Conservation (phyloP, 2,329 filamentous ascomycete genomes). For the Diaporthe destruens region DNA sequence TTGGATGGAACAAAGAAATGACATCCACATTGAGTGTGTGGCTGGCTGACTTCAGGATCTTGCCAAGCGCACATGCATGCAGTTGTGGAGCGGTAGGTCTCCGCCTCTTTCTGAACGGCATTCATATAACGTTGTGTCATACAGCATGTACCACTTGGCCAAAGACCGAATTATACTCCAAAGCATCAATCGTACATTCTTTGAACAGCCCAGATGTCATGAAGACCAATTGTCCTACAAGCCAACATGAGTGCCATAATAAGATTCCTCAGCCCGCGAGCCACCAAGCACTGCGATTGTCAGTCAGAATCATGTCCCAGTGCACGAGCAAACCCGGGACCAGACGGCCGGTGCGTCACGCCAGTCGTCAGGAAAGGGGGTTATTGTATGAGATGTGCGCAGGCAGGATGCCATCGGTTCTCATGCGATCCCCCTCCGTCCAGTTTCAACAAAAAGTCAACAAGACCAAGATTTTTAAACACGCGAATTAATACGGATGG, state of each 20-base stretch:
- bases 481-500: too few relatives aligned
- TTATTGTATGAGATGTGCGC: neutral
- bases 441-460: neutral
- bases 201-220: neutral
- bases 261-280: neutral
- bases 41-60: neutral
- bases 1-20: neutral
- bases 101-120: neutral
- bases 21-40: neutral
- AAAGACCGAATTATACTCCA: neutral
- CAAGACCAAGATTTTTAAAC: neutral
- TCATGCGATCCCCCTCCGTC: neutral
- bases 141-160: too few relatives aligned
- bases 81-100: neutral
- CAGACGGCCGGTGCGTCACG: neutral
- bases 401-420: slow-evolving; percentile 13
- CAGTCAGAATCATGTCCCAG: slow-evolving; percentile 2
- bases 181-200: neutral
- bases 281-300: slow-evolving; percentile 6
- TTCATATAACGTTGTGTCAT: neutral
- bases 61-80: neutral
- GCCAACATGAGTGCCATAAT: neutral
- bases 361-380: neutral
- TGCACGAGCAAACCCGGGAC: neutral
- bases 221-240: neutral